Base-by-base conservation (phyloP, 2,329 filamentous ascomycete genomes). In the Xylaria sp. region DNA sequence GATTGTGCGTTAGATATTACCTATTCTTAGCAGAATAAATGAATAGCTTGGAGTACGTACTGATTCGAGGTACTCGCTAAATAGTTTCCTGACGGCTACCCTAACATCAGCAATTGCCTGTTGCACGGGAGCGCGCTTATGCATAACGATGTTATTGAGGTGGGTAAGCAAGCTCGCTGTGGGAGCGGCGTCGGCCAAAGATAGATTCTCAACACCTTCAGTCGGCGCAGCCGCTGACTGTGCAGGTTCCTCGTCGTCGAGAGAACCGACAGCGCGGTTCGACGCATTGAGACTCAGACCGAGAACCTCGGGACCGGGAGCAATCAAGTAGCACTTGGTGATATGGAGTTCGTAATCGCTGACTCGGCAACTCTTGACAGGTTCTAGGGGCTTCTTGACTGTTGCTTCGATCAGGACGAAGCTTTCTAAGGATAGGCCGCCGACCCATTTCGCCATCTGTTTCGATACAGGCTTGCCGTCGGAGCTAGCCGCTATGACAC, bases 381-480 rank as follows among this genome's bases (percentile, higher is more conserved):
- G 92, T 78, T 97, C 94, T 25, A 92, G 87, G 0, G 94, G 92
- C 83, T 92, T 91, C 85, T 94, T 88, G 63, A 98, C 91, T 39
- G 87, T 84, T 73, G 92, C 96, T 77, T 97, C 92, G 69, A 98
- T 90, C 50, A 90, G 84, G 31, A 98, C 90, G 75, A 92, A 94
- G 75, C 91, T 94, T 85, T 98, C 95, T 55, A 91, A 86, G 77
- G 89, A 91, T 74, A 97, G 83, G 52, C 84, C 87, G 57, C 88
- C 89, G 59, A 92, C 90, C 89, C 92, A 98, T 84, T 98, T 98
- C 79, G 98, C 93, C 95, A 98, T 98, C 82, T 93, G 94, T 80
- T 90, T 91, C 71, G 89, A 92, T 46, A 94, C 88, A 7, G 83
- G 82, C 59, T 56, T 87, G 44, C 86, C 89, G 76, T 94, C 89